phyloP scores from a whole-genome alignment of 2,329 filamentous ascomycete species.

The Fusarium redolens region DNA sequence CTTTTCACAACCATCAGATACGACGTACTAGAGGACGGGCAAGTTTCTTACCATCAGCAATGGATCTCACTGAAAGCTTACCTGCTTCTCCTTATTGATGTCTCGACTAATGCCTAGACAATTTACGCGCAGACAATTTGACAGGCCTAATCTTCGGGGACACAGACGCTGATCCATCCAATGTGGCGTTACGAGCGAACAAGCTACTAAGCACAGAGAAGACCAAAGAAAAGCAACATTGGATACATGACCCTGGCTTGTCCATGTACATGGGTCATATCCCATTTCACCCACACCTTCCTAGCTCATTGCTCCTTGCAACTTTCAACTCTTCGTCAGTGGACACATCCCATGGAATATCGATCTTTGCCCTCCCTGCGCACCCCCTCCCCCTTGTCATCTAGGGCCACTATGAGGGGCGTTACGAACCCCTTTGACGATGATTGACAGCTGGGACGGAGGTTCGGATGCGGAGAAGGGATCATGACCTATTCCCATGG shows the following conservation, averaged over 20 bases:
- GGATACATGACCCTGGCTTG: neutral
- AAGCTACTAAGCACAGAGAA: slow-evolving; percentile 30
- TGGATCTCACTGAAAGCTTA: slow-evolving; percentile 10
- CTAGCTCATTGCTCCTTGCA: neutral
- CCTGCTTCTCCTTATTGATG: neutral
- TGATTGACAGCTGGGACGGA: slow-evolving; percentile 36
- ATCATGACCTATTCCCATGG: slow-evolving; percentile 15
- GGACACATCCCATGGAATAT: slow-evolving; percentile 28
- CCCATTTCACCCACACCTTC: slow-evolving; percentile 19
- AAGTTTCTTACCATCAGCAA: neutral
- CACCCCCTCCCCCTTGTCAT: slow-evolving; percentile 41
- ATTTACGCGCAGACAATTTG: neutral
- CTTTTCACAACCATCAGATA: slow-evolving; percentile 6
- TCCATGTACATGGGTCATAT: slow-evolving; percentile 37
- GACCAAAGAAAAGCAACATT: neutral
- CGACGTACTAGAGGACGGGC: neutral
- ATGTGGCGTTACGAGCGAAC: slow-evolving; percentile 42
- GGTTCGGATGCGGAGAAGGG: slow-evolving; percentile 39
- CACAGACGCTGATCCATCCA: slow-evolving; percentile 29
- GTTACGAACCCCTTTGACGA: slow-evolving; percentile 39
- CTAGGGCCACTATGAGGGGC: slow-evolving; percentile 29
- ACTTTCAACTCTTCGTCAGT: neutral
- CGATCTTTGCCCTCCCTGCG: slow-evolving; percentile 29
- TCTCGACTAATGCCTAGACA: neutral
- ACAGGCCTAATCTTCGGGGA: slow-evolving; percentile 17